phyloP scores from a whole-genome alignment of 495 filamentous ascomycete genomes.

The Talaromyces ruber region DNA sequence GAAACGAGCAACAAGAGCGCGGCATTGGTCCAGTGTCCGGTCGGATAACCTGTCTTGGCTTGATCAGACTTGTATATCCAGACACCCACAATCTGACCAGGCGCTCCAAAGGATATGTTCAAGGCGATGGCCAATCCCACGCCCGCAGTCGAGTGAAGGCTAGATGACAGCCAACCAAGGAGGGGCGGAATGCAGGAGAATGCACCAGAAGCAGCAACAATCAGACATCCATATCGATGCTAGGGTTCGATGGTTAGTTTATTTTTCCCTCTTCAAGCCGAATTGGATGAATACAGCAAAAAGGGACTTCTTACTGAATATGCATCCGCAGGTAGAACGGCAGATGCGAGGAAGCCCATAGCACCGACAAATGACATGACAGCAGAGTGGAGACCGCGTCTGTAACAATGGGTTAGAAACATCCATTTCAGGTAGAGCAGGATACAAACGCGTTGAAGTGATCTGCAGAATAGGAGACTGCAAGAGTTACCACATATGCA shows the following conservation, averaged over 20 bases:
- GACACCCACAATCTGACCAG: constrained; percentile 62
- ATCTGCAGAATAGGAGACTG: constrained; percentile 55
- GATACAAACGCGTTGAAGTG: constrained; percentile 47
- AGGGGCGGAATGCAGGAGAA: constrained; percentile 54
- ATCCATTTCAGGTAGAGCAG: too few species aligned
- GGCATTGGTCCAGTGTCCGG: constrained; percentile 52
- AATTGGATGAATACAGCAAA: background rate
- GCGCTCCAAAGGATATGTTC: constrained; percentile 56
- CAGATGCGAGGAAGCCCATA: constrained; percentile 57
- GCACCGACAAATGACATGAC: constrained; percentile 50
- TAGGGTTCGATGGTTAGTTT: constrained; percentile 1
- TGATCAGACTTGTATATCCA: constrained; percentile 66
- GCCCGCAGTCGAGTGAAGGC: constrained; percentile 53
- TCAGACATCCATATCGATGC: constrained; percentile 59
- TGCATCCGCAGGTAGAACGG: constrained; percentile 49
- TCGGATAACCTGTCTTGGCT: constrained; percentile 52
- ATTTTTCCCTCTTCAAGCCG: background rate
- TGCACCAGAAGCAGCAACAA: constrained; percentile 52
- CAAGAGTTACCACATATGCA: constrained; percentile 51
- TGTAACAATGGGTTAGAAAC: constrained; percentile 4
- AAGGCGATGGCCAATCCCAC: constrained; percentile 60
- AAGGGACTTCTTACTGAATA: constrained; percentile 30
- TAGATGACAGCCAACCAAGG: constrained; percentile 62
- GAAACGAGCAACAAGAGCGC: constrained; percentile 32
- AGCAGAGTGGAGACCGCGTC: constrained; percentile 51